Evolutionary conservation across 75 land plant species (phyloP).

Genomic region (Selaginella moellendorffii): DNA sequence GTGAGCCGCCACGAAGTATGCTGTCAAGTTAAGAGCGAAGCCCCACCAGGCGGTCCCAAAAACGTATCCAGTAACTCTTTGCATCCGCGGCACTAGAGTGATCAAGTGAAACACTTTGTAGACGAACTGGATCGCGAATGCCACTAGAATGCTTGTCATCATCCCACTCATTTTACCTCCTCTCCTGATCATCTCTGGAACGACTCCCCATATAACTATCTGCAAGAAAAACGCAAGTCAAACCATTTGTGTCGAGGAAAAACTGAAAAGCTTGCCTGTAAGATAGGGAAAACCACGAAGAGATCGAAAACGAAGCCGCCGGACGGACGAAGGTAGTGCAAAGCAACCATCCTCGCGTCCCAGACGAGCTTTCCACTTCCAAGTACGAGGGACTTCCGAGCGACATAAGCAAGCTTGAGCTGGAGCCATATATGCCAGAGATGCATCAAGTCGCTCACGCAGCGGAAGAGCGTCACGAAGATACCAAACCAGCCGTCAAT

Average conservation of each 20-base stretch:
- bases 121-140: neutral
- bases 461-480: conserved; percentile 46
- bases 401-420: conserved; percentile 72
- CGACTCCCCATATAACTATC: conserved; percentile 32
- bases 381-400: conserved; percentile 61
- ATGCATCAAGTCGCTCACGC: conserved; percentile 50
- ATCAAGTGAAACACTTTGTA: conserved; percentile 10
- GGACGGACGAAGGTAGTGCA: conserved; percentile 44
- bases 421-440: conserved; percentile 68
- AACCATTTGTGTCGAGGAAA: no score
- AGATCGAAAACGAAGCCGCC: conserved; percentile 71
- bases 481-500: conserved; percentile 52
- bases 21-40: neutral
- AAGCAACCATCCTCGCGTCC: conserved; percentile 54
- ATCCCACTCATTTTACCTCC: conserved; percentile 32
- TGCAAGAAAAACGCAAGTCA: neutral
- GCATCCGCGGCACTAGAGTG: neutral
- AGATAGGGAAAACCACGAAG: conserved; percentile 74
- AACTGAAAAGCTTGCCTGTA: no score
- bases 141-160: conserved; percentile 49
- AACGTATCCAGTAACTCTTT: conserved; percentile 1
- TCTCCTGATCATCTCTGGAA: conserved; percentile 51
- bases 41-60: conserved; percentile 10
- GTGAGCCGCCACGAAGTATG: conserved; percentile 2
- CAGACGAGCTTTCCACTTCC: conserved; percentile 92